Evolutionary conservation across 371 early-diverging fungal genomes (phyloP), one percentile per base, ranked within the genome.

Genomic region (Zychaea mexicana): DNA sequence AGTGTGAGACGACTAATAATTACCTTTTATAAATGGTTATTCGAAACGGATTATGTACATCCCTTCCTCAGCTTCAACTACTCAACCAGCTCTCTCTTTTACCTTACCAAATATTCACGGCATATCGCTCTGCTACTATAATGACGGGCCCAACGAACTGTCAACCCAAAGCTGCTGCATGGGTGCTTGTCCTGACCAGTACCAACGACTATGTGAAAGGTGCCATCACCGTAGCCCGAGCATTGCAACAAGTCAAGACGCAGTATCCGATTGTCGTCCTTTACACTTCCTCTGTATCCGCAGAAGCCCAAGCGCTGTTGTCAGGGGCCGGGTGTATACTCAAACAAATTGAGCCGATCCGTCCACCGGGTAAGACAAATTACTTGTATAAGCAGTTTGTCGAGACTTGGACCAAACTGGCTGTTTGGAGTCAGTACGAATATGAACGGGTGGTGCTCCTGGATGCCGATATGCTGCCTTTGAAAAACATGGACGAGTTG

Each of bases 381-480:
- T 76, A 80, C 39, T 46, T 73, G 13, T 66, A 60, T 45, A 68
- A 71, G 32, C 67, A 71, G 0, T 83, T 71, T 53, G 60, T 47
- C 12, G 70, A 78, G 54, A 95, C 96, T 0, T 87, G 89, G 71
- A 94, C 96, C 27, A 96, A 96, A 75, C 71, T 96, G 31, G 90
- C 93, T 64, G 87, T 89, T 32, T 96, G 92, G 85, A 78, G 86
- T 26, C 81, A 89, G 32, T 76, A 85, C 30, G 58, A 64, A 27
- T 90, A 80, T 64, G 81, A 83, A 24, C 79, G 85, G 36, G 79
- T 94, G 24, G 87, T 88, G 33, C 92, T 94, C 57, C 57, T 97
- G 58, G 97, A 96, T 68, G 92, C 96, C 0, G 97, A 96, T 69
- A 89, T 90, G 58, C 77, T 97, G 2, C 89, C 91, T 9, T 73